Conservation (phyloP, 345 rosid species). For the Aurinia saxatilis region DNA sequence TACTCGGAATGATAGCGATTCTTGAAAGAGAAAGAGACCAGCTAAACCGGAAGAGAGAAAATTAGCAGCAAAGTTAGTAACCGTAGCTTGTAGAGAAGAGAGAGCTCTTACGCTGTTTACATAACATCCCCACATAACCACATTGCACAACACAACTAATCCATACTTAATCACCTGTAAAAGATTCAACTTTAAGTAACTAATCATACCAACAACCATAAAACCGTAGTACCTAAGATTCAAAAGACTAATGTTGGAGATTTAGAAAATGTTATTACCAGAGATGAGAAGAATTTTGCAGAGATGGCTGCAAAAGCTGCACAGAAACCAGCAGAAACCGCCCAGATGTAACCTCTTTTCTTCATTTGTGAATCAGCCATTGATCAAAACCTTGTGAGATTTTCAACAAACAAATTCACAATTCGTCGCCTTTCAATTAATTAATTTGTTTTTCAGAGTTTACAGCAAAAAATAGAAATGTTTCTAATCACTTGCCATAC, state of each 20-base stretch:
- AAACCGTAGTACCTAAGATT: neutral
- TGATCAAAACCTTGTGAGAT: neutral
- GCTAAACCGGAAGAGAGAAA: slow-evolving; percentile 80
- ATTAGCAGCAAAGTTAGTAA: slow-evolving; percentile 78
- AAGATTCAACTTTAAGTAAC: neutral
- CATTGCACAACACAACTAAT: slow-evolving; percentile 54
- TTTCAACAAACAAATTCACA: neutral
- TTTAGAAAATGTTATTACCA: slow-evolving; percentile 26
- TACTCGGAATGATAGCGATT: slow-evolving; percentile 53
- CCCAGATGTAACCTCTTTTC: slow-evolving; percentile 62
- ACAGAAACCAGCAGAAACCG: slow-evolving; percentile 56
- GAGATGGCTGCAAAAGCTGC: slow-evolving; percentile 77
- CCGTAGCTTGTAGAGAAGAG: slow-evolving; percentile 84
- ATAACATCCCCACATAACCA: slow-evolving; percentile 90
- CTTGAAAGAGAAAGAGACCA: slow-evolving; percentile 66
- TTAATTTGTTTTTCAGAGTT: neutral
- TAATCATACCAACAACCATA: neutral
- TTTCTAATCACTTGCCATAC: neutral
- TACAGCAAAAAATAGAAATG: neutral
- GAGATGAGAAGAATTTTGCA: slow-evolving; percentile 58
- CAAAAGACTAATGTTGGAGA: neutral
- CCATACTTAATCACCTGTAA: slow-evolving; percentile 54
- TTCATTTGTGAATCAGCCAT: slow-evolving; percentile 21
- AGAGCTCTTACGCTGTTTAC: slow-evolving; percentile 83
- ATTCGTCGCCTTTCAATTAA: neutral